Evolutionary conservation across 83 land plant genomes (phyloP), one percentile per base, ranked within the genome.

Genomic region (Picea engelmannii): DNA sequence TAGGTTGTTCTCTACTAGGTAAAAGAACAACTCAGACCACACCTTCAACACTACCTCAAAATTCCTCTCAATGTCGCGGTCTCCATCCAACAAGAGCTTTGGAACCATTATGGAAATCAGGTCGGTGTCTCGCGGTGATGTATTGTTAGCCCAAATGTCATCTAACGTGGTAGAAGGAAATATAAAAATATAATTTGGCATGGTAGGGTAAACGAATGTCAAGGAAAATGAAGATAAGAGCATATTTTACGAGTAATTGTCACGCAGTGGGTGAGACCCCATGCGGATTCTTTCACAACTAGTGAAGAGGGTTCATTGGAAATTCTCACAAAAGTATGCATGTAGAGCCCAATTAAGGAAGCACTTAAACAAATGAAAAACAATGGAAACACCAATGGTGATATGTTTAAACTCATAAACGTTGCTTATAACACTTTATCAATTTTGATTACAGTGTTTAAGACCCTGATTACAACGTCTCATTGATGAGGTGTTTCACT

Each of bases 291-390:
- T 38, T 38, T 38, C 5, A 38, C 5, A 35, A 0, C 40, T 38
- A 38, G 40, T 4, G 5, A 0, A 0, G 5, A 38, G 40, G 40
- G 5, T 1, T 2, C 2, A 2, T 35, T 35, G 38, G 35, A 2
- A 35, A 35, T 35, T 35, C 1, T 35, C 35, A 35, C 35, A 35
- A 92, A 88, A 11, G 92, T 92, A 44, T 90, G 90, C 94, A 92
- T 92, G 59, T 47, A 63, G 27, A 58, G 18, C 38, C 11, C 6
- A 16, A 78, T 18, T 24, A 52, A 24, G 44, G 69, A 0, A 60
- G 61, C 7, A 0, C 44, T 63, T n/a, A 63, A 63, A 5, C 0
- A 3, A 10, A 63, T 17, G n/a, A n/a, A 63, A 63, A 63, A 40
- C 0, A 27, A 62, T 73, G 83, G 38, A 13, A 31, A 74, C 16